phyloP scores from a whole-genome alignment of 495 filamentous ascomycete species.

The Acidomyces sp. region DNA sequence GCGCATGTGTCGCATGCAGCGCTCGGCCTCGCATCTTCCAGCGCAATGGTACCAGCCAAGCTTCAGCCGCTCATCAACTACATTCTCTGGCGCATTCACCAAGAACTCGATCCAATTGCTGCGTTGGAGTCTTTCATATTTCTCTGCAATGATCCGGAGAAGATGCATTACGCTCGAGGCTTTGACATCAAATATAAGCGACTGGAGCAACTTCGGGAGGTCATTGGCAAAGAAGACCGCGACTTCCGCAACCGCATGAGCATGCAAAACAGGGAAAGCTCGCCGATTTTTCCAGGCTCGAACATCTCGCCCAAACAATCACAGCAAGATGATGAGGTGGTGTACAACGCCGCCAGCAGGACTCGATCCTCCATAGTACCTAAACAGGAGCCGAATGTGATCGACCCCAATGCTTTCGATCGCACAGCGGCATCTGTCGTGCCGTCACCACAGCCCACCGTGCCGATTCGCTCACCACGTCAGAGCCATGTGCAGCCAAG shows the following conservation, averaged over 20 bases:
- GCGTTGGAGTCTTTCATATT: constrained; percentile 37
- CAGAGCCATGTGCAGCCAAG: neutral
- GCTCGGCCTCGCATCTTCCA: constrained; percentile 1
- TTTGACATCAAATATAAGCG: constrained; percentile 48
- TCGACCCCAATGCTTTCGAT: constrained; percentile 30
- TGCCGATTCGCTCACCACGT: constrained; percentile 5
- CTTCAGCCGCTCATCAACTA: constrained; percentile 49
- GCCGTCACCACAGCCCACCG: neutral
- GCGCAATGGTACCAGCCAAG: constrained; percentile 26
- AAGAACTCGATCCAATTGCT: constrained; percentile 29
- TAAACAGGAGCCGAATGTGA: constrained; percentile 22
- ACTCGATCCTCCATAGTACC: constrained; percentile 31
- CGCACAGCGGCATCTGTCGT: constrained; percentile 13
- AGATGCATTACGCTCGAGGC: constrained; percentile 44
- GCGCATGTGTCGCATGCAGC: neutral
- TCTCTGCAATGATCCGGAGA: constrained; percentile 45
- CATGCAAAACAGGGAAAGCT: constrained; percentile 29
- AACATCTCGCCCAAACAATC: neutral
- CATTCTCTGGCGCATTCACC: constrained; percentile 47
- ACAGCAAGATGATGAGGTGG: constrained; percentile 46
- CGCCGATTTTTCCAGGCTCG: constrained; percentile 2
- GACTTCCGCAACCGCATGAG: constrained; percentile 44
- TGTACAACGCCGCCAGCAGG: constrained; percentile 35
- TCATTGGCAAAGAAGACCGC: constrained; percentile 45
- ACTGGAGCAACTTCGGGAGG: constrained; percentile 46